Percentiles rank a stretch among this genome's conserved stretches.
Conservation (phyloP, 331 rosid species). For the Quercus lobata region DNA sequence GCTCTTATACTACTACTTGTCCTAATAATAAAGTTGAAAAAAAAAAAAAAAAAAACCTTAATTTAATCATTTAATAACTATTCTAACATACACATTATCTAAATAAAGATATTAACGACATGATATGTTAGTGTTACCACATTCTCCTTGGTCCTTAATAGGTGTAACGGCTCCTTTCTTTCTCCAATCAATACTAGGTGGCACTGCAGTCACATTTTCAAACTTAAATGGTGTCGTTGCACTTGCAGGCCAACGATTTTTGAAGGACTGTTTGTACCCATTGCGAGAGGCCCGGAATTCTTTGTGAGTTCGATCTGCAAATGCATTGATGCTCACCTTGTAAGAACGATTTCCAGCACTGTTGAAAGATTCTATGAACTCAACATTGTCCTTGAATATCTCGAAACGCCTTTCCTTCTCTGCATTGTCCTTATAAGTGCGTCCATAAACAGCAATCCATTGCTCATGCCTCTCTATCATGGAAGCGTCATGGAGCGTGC, state of each 20-base stretch:
- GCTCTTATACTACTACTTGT: no score
- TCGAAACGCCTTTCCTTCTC: conserved; percentile 19
- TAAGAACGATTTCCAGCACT: not conserved
- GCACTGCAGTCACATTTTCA: not conserved
- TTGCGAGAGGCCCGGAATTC: conserved; percentile 9
- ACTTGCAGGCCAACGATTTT: not conserved
- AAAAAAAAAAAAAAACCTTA: no score
- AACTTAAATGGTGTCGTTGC: not conserved
- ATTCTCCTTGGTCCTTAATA: conserved; percentile 13
- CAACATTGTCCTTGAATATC: conserved; percentile 24
- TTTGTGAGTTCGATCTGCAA: conserved; percentile 7
- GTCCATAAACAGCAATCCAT: conserved; percentile 28
- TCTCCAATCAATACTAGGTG: conserved; percentile 17
- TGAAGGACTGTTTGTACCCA: not conserved
- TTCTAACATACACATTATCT: not conserved
- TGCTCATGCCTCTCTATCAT: conserved; percentile 7
- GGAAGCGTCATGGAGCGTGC: not conserved
- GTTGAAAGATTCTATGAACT: conserved; percentile 1
- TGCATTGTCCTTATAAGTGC: not conserved
- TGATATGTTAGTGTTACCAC: conserved; percentile 1
- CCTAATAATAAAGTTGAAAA: no score
- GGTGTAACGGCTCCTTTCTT: conserved; percentile 15
- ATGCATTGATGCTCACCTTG: conserved; percentile 3
- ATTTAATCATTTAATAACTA: no score
- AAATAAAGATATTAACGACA: not conserved